Evolutionary conservation across 2,329 filamentous ascomycete species (phyloP).

Genomic region (Orbilia oligospora): DNA sequence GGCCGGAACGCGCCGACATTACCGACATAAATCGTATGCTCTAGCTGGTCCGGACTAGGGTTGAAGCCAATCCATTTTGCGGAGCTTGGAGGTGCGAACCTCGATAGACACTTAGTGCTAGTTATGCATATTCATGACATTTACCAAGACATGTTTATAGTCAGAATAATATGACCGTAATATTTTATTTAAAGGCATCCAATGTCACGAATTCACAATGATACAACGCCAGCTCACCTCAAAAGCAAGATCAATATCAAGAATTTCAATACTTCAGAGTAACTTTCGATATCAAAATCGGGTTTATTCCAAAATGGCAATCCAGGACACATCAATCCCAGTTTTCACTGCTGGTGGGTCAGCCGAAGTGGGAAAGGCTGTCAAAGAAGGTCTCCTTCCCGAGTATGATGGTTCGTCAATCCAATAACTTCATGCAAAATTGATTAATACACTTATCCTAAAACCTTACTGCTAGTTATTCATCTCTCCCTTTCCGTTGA

Average conservation of each 20-base stretch:
- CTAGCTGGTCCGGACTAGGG: background rate
- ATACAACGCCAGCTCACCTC: slow-evolving; percentile 21
- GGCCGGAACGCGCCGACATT: slow-evolving; percentile 22
- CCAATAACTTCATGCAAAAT: background rate
- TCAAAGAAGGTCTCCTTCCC: slow-evolving; percentile 48
- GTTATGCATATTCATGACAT: too few species aligned
- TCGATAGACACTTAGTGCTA: too few species aligned
- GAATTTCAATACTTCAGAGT: background rate
- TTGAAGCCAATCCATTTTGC: background rate
- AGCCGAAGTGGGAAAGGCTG: slow-evolving; percentile 13
- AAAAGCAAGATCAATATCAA: slow-evolving; percentile 8
- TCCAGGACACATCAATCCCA: slow-evolving; percentile 37
- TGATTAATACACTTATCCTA: background rate
- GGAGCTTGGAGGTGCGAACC: too few species aligned
- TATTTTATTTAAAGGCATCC: background rate
- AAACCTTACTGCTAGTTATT: slow-evolving; percentile 23
- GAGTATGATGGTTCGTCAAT: slow-evolving; percentile 46
- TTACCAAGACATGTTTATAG: too few species aligned
- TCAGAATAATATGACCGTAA: too few species aligned
- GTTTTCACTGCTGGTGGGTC: slow-evolving; percentile 49
- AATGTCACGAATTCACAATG: background rate
- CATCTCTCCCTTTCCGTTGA: slow-evolving; percentile 36
- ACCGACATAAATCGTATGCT: slow-evolving; percentile 26
- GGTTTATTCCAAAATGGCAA: slow-evolving; percentile 26
- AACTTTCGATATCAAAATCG: background rate